A percentile compares a stretch with the other conserved stretches of the same genome.
Conservation (phyloP, 345 rosid species). For the Hypericum perforatum region DNA sequence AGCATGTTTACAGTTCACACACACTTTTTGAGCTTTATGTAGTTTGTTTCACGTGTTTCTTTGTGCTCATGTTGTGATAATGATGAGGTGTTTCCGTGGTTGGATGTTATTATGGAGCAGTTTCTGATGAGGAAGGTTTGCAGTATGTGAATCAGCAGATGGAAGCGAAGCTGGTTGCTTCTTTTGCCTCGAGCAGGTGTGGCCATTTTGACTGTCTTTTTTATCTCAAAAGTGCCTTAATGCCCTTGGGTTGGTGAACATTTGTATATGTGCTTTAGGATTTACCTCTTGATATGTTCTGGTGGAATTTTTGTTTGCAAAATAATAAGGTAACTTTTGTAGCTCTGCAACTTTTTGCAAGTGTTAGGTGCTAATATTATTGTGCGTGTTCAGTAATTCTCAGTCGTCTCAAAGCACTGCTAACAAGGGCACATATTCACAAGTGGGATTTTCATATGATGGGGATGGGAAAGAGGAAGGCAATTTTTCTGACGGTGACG, state of each 20-base stretch:
- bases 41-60: background rate
- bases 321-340: too few relatives aligned
- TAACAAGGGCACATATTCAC: conserved; percentile 77
- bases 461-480: conserved; percentile 55
- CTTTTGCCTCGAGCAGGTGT: conserved; percentile 54
- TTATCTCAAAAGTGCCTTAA: background rate
- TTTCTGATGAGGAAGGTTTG: conserved; percentile 78
- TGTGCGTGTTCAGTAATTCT: conserved; percentile 29
- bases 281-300: too few relatives aligned
- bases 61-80: conserved; percentile 2
- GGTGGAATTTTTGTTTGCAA: too few relatives aligned
- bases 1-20: conserved; percentile 2
- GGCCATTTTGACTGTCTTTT: background rate
- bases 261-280: too few relatives aligned
- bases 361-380: background rate
- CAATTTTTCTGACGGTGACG: conserved; percentile 45
- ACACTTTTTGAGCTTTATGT: conserved; percentile 10
- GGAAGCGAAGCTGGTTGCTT: conserved; percentile 60
- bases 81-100: background rate
- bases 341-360: too few relatives aligned
- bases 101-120: conserved; percentile 27
- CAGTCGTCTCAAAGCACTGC: conserved; percentile 52
- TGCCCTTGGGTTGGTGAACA: too few relatives aligned
- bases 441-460: conserved; percentile 88
- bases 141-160: conserved; percentile 72